phyloP scores from a whole-genome alignment of 108 stramenopile genomes.

The Halocafeteria seosinensis region DNA sequence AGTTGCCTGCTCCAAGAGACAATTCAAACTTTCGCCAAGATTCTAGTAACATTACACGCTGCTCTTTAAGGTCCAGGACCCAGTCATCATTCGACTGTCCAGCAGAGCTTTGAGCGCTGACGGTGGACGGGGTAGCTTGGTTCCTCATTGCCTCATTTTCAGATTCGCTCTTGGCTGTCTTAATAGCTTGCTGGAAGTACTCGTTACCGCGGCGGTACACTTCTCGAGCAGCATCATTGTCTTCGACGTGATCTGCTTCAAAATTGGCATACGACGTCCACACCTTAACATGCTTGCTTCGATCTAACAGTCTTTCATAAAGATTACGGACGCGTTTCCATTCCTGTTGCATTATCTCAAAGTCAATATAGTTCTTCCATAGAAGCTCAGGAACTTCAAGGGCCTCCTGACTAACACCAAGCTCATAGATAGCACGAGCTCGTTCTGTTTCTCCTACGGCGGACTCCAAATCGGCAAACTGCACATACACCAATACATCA shows the following conservation, averaged over 20 bases:
- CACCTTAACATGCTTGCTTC: slow-evolving; percentile 82
- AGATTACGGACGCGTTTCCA: slow-evolving; percentile 39
- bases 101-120: too few relatives aligned
- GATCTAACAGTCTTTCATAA: slow-evolving; percentile 74
- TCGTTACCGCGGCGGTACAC: slow-evolving; percentile 24
- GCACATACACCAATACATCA: too few relatives aligned
- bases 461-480: slow-evolving; percentile 74
- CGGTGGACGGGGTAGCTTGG: too few relatives aligned
- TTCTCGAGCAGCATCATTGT: slow-evolving; percentile 60
- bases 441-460: slow-evolving; percentile 77
- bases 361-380: slow-evolving; percentile 95
- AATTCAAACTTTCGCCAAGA: neutral
- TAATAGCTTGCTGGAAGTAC: slow-evolving; percentile 6
- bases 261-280: slow-evolving; percentile 32
- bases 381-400: slow-evolving; percentile 92
- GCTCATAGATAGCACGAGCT: slow-evolving; percentile 78
- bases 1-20: neutral
- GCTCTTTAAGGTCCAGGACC: neutral
- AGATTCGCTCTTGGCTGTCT: too few relatives aligned
- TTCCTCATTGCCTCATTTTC: too few relatives aligned
- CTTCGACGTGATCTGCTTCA: slow-evolving; percentile 41
- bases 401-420: slow-evolving; percentile 66
- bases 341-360: slow-evolving; percentile 53
- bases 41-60: neutral
- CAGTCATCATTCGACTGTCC: too few relatives aligned